Conservation (phyloP, 352 stramenopile genomes). For the Phytophthora colocasiae region DNA sequence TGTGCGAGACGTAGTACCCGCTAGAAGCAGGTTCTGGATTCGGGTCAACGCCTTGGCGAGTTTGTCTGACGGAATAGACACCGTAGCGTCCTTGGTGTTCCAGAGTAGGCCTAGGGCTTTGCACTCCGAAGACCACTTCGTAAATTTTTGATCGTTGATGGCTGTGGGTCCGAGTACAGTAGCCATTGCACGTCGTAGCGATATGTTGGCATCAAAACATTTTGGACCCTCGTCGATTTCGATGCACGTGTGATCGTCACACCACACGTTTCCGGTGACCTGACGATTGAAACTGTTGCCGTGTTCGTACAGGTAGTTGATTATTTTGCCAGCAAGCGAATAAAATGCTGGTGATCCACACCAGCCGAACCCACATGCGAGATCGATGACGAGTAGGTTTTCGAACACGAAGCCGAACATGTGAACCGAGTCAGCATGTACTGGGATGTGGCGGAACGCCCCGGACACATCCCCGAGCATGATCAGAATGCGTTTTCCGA, state of each 20-base stretch:
- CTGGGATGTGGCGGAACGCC: constrained; percentile 40
- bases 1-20: too few species aligned
- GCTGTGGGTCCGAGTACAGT: constrained; percentile 6
- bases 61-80: neutral
- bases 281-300: neutral
- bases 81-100: neutral
- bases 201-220: constrained; percentile 11
- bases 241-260: constrained; percentile 31
- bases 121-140: neutral
- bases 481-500: constrained; percentile 6
- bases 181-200: constrained; percentile 22
- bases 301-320: constrained; percentile 28
- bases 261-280: constrained; percentile 31
- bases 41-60: neutral
- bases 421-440: constrained; percentile 31
- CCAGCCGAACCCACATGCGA: constrained; percentile 27
- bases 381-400: constrained; percentile 24
- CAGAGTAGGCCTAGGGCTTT: neutral
- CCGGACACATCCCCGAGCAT: constrained; percentile 38
- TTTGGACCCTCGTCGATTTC: constrained; percentile 11
- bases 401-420: constrained; percentile 34
- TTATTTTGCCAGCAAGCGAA: constrained; percentile 14
- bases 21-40: neutral
- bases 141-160: neutral
- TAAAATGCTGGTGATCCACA: constrained; percentile 37